Percentiles rank a stretch among this genome's conserved stretches.
phyloP scores from a whole-genome alignment of 768 basidiomycete genomes.

The Fomitopsis serialis region DNA sequence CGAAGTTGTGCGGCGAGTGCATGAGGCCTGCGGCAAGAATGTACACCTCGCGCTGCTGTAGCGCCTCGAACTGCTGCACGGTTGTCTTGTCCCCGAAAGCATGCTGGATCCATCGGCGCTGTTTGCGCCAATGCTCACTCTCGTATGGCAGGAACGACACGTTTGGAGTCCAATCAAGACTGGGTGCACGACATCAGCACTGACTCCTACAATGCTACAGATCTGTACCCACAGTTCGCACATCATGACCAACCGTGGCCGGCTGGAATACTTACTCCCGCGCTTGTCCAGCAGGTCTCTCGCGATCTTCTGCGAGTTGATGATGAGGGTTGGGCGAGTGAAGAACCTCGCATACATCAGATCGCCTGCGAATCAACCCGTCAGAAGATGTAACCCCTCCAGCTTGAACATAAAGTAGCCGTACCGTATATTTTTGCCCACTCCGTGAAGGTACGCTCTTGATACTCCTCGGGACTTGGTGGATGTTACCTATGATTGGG shows the following conservation, averaged over 20 bases:
- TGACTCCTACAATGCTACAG: too few relatives aligned
- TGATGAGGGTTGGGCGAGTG: conserved; percentile 11
- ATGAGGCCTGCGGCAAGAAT: conserved; percentile 5
- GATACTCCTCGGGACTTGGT: too few relatives aligned
- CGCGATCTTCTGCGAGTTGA: conserved; percentile 19
- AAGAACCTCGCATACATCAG: conserved; percentile 11
- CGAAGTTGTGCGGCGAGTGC: conserved; percentile 1
- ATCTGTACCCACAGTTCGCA: conserved; percentile 16
- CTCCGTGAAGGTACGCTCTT: too few relatives aligned
- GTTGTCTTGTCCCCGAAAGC: conserved; percentile 5
- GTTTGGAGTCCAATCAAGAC: background rate
- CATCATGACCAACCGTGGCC: conserved; percentile 16
- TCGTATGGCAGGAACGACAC: conserved; percentile 10
- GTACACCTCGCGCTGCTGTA: conserved; percentile 9
- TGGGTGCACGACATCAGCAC: background rate
- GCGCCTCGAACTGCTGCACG: conserved; percentile 1
- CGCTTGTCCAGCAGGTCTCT: conserved; percentile 23
- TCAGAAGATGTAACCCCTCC: too few relatives aligned
- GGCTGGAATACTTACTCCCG: conserved; percentile 20
- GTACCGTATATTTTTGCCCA: too few relatives aligned
- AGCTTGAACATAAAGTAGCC: too few relatives aligned
- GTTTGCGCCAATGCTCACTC: conserved; percentile 14
- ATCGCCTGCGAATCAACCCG: background rate
- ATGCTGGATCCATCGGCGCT: conserved; percentile 15
- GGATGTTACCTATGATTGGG: too few relatives aligned